A percentile compares a stretch with the other conserved stretches of the same genome.
Evolutionary conservation across 73 alveolate species (phyloP).

Genomic region (Paramecium primaurelia): DNA sequence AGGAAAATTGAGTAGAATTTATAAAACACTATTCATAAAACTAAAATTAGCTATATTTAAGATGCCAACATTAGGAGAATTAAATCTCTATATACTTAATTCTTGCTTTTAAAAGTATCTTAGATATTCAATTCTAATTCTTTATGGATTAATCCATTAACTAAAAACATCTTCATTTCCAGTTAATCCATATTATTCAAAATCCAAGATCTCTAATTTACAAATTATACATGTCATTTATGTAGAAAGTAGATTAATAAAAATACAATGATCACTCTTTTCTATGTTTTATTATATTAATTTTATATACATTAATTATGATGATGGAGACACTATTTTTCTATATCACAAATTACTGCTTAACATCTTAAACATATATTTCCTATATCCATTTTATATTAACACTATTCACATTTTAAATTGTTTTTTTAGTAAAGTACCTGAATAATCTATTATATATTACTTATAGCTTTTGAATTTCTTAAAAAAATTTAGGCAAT

Average conservation of each 20-base stretch:
- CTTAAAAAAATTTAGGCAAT: not conserved
- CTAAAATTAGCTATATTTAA: constrained; percentile 9
- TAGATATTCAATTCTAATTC: constrained; percentile 16
- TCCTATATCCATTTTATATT: not conserved
- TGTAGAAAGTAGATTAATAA: not conserved
- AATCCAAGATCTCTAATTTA: constrained; percentile 9
- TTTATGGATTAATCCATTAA: constrained; percentile 26
- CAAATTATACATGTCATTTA: not conserved
- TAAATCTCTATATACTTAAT: not conserved
- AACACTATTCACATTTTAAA: not conserved
- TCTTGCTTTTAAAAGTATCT: constrained; percentile 13
- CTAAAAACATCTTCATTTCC: constrained; percentile 11
- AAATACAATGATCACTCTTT: not conserved
- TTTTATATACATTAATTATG: not conserved
- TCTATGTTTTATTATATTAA: not conserved
- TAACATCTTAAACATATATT: constrained; percentile 14
- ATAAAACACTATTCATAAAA: not conserved
- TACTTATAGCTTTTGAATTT: not conserved
- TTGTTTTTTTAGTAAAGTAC: not conserved
- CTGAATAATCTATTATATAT: not conserved
- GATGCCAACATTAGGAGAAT: not conserved
- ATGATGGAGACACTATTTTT: not conserved
- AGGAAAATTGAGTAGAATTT: not conserved
- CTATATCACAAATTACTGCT: not conserved
- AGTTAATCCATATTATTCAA: not conserved